These are phyloP conservation scores for Botrytis byssoidea DNA, from an alignment of 2,329 filamentous ascomycete genomes.

Conservation along the genomic window DNA sequence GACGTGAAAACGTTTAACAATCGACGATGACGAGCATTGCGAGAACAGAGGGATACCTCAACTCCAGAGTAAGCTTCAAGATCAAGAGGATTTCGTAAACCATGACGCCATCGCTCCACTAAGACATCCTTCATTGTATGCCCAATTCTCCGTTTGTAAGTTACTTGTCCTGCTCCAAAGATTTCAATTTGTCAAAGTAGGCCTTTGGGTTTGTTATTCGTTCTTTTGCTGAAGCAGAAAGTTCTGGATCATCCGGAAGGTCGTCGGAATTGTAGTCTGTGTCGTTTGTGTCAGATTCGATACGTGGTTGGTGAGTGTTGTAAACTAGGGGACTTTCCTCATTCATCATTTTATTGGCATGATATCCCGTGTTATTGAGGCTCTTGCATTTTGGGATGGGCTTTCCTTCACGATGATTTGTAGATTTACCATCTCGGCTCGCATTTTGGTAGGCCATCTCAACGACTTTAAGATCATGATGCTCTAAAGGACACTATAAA, in stretches of 20 bases:
- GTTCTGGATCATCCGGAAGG: conserved; percentile 6
- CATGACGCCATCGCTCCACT: conserved; percentile 24
- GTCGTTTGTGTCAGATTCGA: neutral
- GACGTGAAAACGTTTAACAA: conserved; percentile 23
- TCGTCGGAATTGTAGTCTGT: conserved; percentile 4
- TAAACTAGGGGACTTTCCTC: too few species aligned
- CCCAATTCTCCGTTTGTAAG: conserved; percentile 24
- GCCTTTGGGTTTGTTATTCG: conserved; percentile 1
- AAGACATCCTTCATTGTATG: conserved; percentile 26
- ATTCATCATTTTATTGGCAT: too few species aligned
- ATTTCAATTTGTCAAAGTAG: conserved; percentile 6
- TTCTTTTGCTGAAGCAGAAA: neutral
- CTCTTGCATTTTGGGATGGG: too few species aligned
- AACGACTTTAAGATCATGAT: too few species aligned
- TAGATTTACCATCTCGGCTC: too few species aligned
- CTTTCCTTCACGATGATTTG: too few species aligned
- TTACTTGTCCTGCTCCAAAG: conserved; percentile 15
- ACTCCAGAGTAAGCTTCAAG: conserved; percentile 25
- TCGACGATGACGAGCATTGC: conserved; percentile 22
- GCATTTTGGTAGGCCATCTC: too few species aligned
- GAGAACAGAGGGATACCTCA: conserved; percentile 25
- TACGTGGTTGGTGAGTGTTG: too few species aligned
- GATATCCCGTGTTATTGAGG: too few species aligned
- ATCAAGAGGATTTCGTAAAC: conserved; percentile 21
- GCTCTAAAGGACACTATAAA: too few species aligned